These are phyloP conservation scores for Somion occarium DNA, from an alignment of 1,284 basidiomycete species.

Conservation along the genomic window DNA sequence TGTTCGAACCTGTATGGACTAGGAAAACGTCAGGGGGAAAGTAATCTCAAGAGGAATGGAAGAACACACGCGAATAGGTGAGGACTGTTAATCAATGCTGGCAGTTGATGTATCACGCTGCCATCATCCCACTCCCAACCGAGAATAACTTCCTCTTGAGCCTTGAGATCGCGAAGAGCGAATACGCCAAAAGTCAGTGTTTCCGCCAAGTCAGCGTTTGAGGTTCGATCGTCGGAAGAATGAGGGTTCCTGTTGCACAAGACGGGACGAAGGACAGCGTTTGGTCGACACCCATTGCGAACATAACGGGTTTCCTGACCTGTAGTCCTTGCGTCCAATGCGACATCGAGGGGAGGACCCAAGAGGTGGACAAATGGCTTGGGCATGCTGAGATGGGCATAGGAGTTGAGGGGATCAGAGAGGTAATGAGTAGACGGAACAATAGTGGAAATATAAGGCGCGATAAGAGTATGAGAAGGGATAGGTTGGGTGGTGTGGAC, in stretches of 20 bases:
- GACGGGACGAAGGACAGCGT: slow-evolving; percentile 81
- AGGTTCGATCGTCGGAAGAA: not conserved
- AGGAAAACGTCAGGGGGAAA: slow-evolving; percentile 9
- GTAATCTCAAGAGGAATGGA: slow-evolving; percentile 8
- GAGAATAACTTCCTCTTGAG: slow-evolving; percentile 84
- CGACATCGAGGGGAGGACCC: slow-evolving; percentile 76
- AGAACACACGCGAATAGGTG: slow-evolving; percentile 50
- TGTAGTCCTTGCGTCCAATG: slow-evolving; percentile 79
- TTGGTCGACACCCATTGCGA: slow-evolving; percentile 84
- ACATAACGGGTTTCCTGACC: slow-evolving; percentile 76
- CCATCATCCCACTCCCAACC: slow-evolving; percentile 98
- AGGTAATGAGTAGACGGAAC: slow-evolving; percentile 61
- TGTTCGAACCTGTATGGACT: slow-evolving; percentile 50
- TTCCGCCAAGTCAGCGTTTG: slow-evolving; percentile 24
- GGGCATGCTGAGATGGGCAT: slow-evolving; percentile 67
- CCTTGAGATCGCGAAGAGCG: slow-evolving; percentile 71
- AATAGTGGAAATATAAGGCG: slow-evolving; percentile 53
- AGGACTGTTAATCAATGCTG: slow-evolving; percentile 59
- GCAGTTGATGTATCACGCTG: slow-evolving; percentile 81
- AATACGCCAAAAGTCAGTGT: slow-evolving; percentile 81
- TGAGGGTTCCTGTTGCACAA: slow-evolving; percentile 38
- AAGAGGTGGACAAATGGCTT: slow-evolving; percentile 80
- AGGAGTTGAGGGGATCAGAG: slow-evolving; percentile 62
- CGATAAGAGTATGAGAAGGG: slow-evolving; percentile 43
- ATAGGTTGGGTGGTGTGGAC: slow-evolving; percentile 46